A percentile compares a stretch with the other conserved stretches of the same genome.
Evolutionary conservation across 2,329 filamentous ascomycete genomes (phyloP).

Genomic region (Pezizomycotina sp.): DNA sequence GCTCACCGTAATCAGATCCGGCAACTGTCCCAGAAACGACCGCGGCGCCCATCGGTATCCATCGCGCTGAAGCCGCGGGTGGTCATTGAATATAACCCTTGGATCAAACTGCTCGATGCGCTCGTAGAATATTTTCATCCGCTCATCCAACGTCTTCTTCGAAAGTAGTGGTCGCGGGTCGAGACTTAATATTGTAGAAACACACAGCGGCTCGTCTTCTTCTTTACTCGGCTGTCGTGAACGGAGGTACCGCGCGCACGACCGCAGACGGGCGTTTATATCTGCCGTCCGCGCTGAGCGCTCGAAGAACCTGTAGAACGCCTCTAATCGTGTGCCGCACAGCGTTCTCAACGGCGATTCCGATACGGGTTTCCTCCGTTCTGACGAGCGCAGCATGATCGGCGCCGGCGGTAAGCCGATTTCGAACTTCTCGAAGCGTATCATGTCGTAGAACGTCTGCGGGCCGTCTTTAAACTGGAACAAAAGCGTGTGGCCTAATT

Average conservation of each 20-base stretch:
- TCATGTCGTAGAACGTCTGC: neutral
- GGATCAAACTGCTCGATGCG: neutral
- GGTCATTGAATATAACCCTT: conserved; percentile 1
- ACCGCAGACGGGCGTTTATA: neutral
- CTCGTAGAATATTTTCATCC: conserved; percentile 2
- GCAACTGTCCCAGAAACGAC: neutral
- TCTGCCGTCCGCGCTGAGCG: neutral
- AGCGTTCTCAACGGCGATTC: neutral
- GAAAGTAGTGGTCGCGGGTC: neutral
- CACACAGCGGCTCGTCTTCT: neutral
- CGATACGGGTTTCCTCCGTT: no score
- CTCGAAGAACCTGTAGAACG: neutral
- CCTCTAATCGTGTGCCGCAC: neutral
- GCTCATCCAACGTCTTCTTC: neutral
- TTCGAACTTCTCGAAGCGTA: no score
- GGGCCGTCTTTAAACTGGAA: neutral
- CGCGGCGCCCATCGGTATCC: conserved; percentile 2
- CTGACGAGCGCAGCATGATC: no score
- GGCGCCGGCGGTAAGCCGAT: neutral
- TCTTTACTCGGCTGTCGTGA: neutral
- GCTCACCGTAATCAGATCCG: neutral
- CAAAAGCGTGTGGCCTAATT: neutral
- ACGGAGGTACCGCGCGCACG: neutral
- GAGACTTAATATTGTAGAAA: neutral
- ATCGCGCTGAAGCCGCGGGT: neutral